These are phyloP conservation scores for Fusarium ambrosium DNA, from an alignment of 2,329 filamentous ascomycete genomes.

Conservation along the genomic window DNA sequence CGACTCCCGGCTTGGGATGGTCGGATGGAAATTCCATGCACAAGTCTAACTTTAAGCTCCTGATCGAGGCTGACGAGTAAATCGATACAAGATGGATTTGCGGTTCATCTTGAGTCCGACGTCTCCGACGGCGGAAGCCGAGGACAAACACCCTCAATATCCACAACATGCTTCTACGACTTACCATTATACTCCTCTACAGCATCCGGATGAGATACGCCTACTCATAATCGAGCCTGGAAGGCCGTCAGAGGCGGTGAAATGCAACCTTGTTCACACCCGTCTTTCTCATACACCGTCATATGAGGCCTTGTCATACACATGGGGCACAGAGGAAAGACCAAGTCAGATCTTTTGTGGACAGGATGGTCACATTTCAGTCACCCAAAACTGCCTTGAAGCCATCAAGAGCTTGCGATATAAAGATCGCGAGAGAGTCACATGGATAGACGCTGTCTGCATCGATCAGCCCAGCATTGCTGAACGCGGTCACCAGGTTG, in stretches of 20 bases:
- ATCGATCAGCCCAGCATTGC: neutral
- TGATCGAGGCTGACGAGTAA: neutral
- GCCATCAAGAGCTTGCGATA: neutral
- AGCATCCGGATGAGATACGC: neutral
- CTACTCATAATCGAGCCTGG: neutral
- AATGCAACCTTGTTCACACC: neutral
- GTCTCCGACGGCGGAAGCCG: too few species aligned
- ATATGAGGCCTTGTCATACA: neutral
- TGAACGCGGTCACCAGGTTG: neutral
- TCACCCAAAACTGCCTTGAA: neutral
- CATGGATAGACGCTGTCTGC: neutral
- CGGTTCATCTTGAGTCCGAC: neutral
- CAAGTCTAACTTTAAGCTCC: neutral
- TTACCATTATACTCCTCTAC: neutral
- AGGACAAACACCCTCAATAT: neutral
- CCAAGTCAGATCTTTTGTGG: neutral
- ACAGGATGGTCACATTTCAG: neutral
- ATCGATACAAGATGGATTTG: neutral
- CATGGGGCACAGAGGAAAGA: neutral
- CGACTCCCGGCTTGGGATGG: neutral
- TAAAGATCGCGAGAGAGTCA: neutral
- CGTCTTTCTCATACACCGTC: neutral
- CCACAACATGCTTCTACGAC: neutral
- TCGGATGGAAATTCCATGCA: accelerated
- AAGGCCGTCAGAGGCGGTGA: neutral